Conservation (phyloP, 75 land plant genomes). For the Pseudotsuga menziesii region DNA sequence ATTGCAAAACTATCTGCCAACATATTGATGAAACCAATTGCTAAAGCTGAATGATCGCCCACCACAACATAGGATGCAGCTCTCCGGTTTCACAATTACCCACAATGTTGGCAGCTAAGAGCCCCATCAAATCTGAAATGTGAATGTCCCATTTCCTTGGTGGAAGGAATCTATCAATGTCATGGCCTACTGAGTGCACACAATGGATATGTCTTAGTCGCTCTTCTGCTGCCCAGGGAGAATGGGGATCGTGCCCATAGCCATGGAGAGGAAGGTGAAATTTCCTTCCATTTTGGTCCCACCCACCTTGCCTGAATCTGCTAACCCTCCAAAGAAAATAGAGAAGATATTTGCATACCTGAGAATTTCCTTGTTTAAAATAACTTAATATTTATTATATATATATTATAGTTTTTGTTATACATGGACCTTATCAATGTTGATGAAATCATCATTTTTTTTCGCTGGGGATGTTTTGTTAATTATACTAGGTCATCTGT, state of each 20-base stretch:
- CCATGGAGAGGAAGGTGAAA: background rate
- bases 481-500: background rate
- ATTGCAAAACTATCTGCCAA: background rate
- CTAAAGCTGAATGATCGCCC: background rate
- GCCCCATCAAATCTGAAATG: background rate
- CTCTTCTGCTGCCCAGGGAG: background rate
- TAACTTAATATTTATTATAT: background rate
- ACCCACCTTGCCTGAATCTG: too few species aligned
- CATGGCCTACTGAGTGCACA: background rate
- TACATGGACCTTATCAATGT: background rate
- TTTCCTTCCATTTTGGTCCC: too few species aligned
- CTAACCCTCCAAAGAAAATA: too few species aligned
- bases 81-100: background rate
- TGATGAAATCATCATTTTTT: background rate
- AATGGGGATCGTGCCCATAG: background rate
- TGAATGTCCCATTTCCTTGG: constrained; percentile 1
- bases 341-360: background rate
- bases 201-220: background rate
- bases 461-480: background rate
- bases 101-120: constrained; percentile 1
- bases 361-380: background rate
- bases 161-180: background rate
- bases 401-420: background rate
- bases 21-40: background rate
- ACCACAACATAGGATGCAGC: background rate